phyloP scores from a whole-genome alignment of 495 filamentous ascomycete genomes.

The Penicillium simplicissimum region DNA sequence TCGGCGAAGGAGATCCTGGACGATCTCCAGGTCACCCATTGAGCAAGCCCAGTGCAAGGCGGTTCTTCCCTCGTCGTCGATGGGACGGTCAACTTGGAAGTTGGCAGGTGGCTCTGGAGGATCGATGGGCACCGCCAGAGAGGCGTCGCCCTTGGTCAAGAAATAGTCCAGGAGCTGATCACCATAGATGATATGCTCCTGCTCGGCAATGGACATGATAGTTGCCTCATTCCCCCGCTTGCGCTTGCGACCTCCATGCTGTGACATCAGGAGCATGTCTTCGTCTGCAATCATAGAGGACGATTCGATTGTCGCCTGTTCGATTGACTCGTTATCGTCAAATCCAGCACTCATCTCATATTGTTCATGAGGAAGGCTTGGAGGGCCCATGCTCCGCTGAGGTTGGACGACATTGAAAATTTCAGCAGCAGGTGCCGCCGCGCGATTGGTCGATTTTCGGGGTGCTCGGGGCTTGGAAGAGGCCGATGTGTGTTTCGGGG shows the following conservation, averaged over 20 bases:
- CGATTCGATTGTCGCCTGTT: constrained; percentile 75
- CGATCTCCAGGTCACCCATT: constrained; percentile 95
- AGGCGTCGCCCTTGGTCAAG: constrained; percentile 72
- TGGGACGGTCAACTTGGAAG: constrained; percentile 82
- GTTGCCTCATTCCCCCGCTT: constrained; percentile 65
- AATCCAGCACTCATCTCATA: constrained; percentile 59
- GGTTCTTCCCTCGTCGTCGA: constrained; percentile 86
- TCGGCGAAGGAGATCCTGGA: constrained; percentile 77
- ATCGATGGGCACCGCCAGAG: constrained; percentile 54
- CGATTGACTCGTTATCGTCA: constrained; percentile 78
- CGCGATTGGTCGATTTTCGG: constrained; percentile 44
- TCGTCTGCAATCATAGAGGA: constrained; percentile 83
- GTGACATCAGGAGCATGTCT: constrained; percentile 66
- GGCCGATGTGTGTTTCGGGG: constrained; percentile 80
- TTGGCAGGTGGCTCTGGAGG: constrained; percentile 77
- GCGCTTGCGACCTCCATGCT: constrained; percentile 71
- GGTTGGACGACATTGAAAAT: constrained; percentile 43
- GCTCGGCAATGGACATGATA: constrained; percentile 67
- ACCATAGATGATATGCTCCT: constrained; percentile 83
- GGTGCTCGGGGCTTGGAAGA: constrained; percentile 68
- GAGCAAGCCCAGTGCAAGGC: constrained; percentile 95
- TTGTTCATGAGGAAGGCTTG: constrained; percentile 53
- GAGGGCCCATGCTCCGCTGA: constrained; percentile 45
- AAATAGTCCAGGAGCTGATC: constrained; percentile 96
- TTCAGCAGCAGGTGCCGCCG: constrained; percentile 39